These are phyloP conservation scores for Rhodamnia argentea DNA, from an alignment of 345 rosid genomes.

Conservation along the genomic window DNA sequence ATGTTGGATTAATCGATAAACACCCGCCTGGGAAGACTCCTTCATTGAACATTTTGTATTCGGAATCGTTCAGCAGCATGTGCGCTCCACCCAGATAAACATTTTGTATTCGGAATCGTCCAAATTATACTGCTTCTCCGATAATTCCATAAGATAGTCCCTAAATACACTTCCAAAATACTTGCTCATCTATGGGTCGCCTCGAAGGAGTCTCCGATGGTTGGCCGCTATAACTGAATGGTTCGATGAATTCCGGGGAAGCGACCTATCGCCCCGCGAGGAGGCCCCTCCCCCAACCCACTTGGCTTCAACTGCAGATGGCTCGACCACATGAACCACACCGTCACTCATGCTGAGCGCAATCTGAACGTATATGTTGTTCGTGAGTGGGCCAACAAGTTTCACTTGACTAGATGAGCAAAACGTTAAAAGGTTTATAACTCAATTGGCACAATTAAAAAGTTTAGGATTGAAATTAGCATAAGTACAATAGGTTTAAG, in stretches of 20 bases:
- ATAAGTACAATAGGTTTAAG: too few species aligned
- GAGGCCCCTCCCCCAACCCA: slow-evolving; percentile 25
- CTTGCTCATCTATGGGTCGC: slow-evolving; percentile 9
- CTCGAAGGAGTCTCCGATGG: slow-evolving; percentile 26
- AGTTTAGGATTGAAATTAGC: too few species aligned
- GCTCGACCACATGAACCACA: slow-evolving; percentile 47
- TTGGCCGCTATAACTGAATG: slow-evolving; percentile 24
- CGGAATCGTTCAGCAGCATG: too few species aligned
- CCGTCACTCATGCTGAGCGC: slow-evolving; percentile 61
- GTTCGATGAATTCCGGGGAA: slow-evolving; percentile 36
- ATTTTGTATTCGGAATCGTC: too few species aligned
- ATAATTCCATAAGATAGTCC: not conserved
- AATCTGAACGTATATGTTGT: slow-evolving; percentile 18
- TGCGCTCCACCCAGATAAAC: too few species aligned
- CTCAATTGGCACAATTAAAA: too few species aligned
- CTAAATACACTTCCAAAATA: not conserved
- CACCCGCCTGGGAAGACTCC: too few species aligned
- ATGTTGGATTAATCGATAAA: too few species aligned
- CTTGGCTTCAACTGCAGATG: slow-evolving; percentile 26
- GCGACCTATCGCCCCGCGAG: slow-evolving; percentile 25
- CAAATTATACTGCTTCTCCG: not conserved
- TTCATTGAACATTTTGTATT: too few species aligned
- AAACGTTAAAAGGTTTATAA: too few species aligned
- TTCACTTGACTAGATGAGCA: too few species aligned
- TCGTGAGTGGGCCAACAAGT: too few species aligned